phyloP scores from a whole-genome alignment of 2,329 filamentous ascomycete species.

The Pestalotiopsis sp. region DNA sequence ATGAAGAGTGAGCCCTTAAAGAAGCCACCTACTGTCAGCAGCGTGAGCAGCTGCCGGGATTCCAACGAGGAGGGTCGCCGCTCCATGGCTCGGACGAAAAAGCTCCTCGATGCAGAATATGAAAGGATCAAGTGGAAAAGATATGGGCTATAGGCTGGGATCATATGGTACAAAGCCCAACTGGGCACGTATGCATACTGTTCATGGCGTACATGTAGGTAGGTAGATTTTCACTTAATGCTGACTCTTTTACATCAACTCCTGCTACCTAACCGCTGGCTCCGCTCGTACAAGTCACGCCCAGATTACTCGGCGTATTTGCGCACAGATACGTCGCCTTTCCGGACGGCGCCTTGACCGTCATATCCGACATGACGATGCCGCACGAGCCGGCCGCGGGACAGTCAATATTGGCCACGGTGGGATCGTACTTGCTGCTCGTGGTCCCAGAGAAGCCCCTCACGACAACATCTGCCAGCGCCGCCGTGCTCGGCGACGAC shows the following conservation, averaged over 20 bases:
- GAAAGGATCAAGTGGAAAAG: no score
- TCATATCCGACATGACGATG: constrained; percentile 34
- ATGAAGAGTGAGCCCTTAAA: no score
- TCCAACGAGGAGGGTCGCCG: no score
- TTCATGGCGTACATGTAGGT: background rate
- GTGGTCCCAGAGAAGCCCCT: constrained; percentile 41
- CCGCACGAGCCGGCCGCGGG: constrained; percentile 39
- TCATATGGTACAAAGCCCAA: no score
- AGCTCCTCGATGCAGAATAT: no score
- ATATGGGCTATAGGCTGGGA: no score
- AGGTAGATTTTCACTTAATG: background rate
- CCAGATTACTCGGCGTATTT: constrained; percentile 1
- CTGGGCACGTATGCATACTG: no score
- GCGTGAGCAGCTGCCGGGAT: no score
- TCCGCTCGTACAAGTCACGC: constrained; percentile 6
- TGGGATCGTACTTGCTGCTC: constrained; percentile 35
- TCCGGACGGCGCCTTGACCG: constrained; percentile 30
- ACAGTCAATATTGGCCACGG: constrained; percentile 40
- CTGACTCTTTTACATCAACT: no score
- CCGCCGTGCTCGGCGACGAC: constrained; percentile 34
- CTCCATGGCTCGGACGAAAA: no score
- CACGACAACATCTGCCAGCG: constrained; percentile 37
- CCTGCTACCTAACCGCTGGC: background rate
- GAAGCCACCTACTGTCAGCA: no score
- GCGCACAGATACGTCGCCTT: constrained; percentile 1